phyloP scores from a whole-genome alignment of 495 filamentous ascomycete species.

The Aspergillus cristatus region DNA sequence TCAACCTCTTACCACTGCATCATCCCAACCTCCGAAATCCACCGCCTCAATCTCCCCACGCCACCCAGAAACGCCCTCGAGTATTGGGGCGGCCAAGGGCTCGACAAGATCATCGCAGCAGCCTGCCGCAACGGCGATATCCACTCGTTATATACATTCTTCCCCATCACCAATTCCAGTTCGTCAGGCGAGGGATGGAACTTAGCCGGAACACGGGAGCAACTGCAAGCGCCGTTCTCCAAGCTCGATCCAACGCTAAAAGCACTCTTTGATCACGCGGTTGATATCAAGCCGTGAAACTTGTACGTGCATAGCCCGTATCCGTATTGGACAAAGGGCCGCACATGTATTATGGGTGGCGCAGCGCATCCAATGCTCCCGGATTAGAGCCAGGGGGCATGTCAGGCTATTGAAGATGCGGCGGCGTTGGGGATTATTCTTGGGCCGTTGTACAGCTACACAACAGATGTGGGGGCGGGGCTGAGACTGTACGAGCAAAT shows the following conservation, averaged over 20 bases:
- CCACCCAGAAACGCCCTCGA: slow-evolving; percentile 6
- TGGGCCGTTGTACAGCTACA: slow-evolving; percentile 14
- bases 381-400: slow-evolving; percentile 28
- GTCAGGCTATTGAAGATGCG: slow-evolving; percentile 34
- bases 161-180: slow-evolving; percentile 11
- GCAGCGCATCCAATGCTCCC: slow-evolving; percentile 45
- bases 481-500: slow-evolving; percentile 31
- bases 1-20: slow-evolving; percentile 24
- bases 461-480: slow-evolving; percentile 17
- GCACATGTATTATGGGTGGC: slow-evolving; percentile 20
- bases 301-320: slow-evolving; percentile 18
- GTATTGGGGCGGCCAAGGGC: slow-evolving; percentile 26
- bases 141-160: slow-evolving; percentile 22
- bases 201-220: slow-evolving; percentile 13
- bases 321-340: slow-evolving; percentile 18
- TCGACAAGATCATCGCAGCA: slow-evolving; percentile 24
- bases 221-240: slow-evolving; percentile 18
- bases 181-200: slow-evolving; percentile 23
- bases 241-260: slow-evolving; percentile 17
- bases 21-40: slow-evolving; percentile 21
- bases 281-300: slow-evolving; percentile 10
- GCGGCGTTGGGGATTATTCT: slow-evolving; percentile 28
- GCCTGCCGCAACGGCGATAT: slow-evolving; percentile 22
- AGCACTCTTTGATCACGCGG: slow-evolving; percentile 16
- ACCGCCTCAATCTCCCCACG: slow-evolving; percentile 13